These are phyloP conservation scores for Trichocladium uniseriatum DNA, from an alignment of 495 filamentous ascomycete species.

Conservation along the genomic window DNA sequence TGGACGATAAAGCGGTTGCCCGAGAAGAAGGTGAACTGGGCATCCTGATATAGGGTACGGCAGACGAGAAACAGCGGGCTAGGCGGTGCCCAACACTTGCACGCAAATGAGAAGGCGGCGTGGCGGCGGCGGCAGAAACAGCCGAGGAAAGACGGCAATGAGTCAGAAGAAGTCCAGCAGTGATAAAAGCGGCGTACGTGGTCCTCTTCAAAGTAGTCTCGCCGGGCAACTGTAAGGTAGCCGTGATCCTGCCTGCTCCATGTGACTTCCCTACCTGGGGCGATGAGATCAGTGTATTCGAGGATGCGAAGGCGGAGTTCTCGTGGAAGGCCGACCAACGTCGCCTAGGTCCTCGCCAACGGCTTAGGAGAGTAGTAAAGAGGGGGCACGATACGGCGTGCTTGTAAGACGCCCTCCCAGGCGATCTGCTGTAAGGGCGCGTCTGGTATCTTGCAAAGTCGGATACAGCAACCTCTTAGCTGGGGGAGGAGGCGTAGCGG, in stretches of 20 bases:
- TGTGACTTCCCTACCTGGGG: conserved; percentile 8
- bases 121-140: conserved; percentile 13
- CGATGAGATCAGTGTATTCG: conserved; percentile 9
- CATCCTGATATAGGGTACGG: neutral
- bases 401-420: neutral
- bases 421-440: neutral
- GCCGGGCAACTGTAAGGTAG: neutral
- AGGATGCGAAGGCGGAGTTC: conserved; percentile 8
- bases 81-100: conserved; percentile 11
- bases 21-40: neutral
- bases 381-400: neutral
- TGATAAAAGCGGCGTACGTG: neutral
- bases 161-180: neutral
- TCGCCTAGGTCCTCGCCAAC: neutral
- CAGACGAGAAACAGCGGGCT: conserved; percentile 1
- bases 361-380: neutral
- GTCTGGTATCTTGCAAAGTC: neutral
- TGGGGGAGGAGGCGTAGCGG: neutral
- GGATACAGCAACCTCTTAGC: neutral
- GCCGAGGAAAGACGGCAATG: neutral
- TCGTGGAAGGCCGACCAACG: neutral
- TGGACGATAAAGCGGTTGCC: conserved; percentile 1
- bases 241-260: conserved; percentile 7
- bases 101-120: conserved; percentile 6
- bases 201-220: neutral